Evolutionary conservation across 371 early-diverging fungal genomes (phyloP).

Genomic region (Mucor indicus): DNA sequence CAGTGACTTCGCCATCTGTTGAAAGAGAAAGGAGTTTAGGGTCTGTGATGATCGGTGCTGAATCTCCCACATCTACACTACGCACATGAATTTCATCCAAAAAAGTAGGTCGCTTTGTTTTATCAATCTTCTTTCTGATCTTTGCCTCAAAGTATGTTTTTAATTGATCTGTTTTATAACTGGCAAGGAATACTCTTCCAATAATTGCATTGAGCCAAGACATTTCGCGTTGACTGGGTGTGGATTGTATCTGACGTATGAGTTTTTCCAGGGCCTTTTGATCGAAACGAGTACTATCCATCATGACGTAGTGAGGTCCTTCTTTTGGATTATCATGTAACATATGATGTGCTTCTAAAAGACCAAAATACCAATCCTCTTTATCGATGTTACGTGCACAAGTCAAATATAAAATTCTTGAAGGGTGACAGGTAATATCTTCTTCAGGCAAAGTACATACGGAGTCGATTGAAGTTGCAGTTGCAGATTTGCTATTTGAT

Average conservation of each 20-base stretch:
- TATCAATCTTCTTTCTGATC: constrained; percentile 62
- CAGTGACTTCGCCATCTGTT: constrained; percentile 66
- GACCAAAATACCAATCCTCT: constrained; percentile 86
- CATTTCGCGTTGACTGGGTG: constrained; percentile 53
- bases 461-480: neutral
- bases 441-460: constrained; percentile 11
- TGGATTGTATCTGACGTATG: constrained; percentile 48
- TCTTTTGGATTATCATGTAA: constrained; percentile 14
- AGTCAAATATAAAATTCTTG: constrained; percentile 37
- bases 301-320: constrained; percentile 20
- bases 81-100: constrained; percentile 78
- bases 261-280: constrained; percentile 43
- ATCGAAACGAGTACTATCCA: constrained; percentile 54
- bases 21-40: constrained; percentile 68
- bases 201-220: constrained; percentile 89
- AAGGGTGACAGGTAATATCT: constrained; percentile 9
- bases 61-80: constrained; percentile 73
- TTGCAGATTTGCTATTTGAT: neutral
- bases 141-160: constrained; percentile 60
- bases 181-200: constrained; percentile 72
- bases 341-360: constrained; percentile 41
- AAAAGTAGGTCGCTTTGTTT: constrained; percentile 69
- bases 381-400: constrained; percentile 70
- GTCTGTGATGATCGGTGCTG: constrained; percentile 75
- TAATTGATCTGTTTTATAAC: constrained; percentile 66